phyloP scores from a whole-genome alignment of 2,329 filamentous ascomycete species.

The Endothia cerciana region DNA sequence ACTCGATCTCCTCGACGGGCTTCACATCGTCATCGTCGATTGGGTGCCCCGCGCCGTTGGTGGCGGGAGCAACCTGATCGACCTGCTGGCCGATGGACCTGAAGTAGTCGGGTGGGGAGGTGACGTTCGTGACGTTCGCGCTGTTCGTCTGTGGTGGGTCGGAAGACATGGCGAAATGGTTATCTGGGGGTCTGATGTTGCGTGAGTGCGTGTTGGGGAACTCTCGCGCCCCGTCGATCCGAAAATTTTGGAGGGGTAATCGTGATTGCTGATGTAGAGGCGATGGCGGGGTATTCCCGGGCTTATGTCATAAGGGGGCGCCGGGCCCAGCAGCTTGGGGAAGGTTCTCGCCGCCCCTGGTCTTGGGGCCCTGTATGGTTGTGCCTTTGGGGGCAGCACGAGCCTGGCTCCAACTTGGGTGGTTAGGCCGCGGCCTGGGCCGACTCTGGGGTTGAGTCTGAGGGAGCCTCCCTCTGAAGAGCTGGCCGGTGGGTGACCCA shows the following conservation, averaged over 20 bases:
- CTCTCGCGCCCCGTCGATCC: slow-evolving; percentile 19
- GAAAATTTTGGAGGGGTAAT: slow-evolving; percentile 44
- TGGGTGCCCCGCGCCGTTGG: slow-evolving; percentile 40
- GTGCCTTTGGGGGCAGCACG: neutral
- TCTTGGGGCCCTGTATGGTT: no score
- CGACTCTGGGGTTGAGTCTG: neutral
- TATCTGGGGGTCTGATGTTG: neutral
- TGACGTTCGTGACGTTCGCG: slow-evolving; percentile 36
- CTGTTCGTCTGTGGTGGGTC: slow-evolving; percentile 40
- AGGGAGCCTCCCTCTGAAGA: neutral
- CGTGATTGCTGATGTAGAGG: slow-evolving; percentile 31
- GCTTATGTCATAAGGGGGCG: slow-evolving; percentile 39
- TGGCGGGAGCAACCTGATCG: slow-evolving; percentile 50
- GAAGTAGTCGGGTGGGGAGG: slow-evolving; percentile 58
- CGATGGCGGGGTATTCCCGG: slow-evolving; percentile 41
- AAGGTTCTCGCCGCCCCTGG: slow-evolving; percentile 30
- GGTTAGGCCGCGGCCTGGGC: neutral
- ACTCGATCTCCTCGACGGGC: slow-evolving; percentile 72
- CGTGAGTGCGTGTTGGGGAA: neutral
- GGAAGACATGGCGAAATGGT: slow-evolving; percentile 22
- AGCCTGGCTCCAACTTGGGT: neutral
- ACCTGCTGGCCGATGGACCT: slow-evolving; percentile 66
- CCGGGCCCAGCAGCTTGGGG: slow-evolving; percentile 32
- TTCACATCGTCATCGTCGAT: slow-evolving; percentile 51
- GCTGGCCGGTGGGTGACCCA: slow-evolving; percentile 2